phyloP scores from a whole-genome alignment of 345 rosid genomes.

The Corchorus olitorius region DNA sequence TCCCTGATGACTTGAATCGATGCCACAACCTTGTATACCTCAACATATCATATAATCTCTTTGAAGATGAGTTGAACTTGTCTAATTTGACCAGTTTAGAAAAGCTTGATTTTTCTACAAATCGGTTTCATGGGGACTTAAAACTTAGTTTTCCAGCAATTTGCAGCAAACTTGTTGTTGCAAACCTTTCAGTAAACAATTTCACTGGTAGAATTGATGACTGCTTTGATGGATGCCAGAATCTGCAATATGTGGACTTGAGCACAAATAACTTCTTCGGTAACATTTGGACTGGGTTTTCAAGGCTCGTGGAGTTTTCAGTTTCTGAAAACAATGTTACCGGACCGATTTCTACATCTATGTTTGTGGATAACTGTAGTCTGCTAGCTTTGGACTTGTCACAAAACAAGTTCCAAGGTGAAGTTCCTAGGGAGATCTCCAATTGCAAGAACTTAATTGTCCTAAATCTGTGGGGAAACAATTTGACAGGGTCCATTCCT shows the following conservation, averaged over 20 bases:
- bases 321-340: constrained; percentile 54
- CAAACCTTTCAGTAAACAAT: constrained; percentile 61
- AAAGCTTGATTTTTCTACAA: constrained; percentile 65
- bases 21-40: constrained; percentile 58
- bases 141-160: constrained; percentile 46
- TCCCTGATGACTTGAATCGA: constrained; percentile 57
- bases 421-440: constrained; percentile 51
- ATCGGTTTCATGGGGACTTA: constrained; percentile 56
- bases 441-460: constrained; percentile 50
- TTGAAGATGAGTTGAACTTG: constrained; percentile 50
- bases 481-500: constrained; percentile 61
- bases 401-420: constrained; percentile 50
- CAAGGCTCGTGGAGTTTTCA: constrained; percentile 58
- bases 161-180: constrained; percentile 57
- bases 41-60: constrained; percentile 74
- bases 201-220: constrained; percentile 56
- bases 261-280: constrained; percentile 67
- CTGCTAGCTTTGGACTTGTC: constrained; percentile 62
- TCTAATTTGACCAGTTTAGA: constrained; percentile 50
- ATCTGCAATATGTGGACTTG: constrained; percentile 65
- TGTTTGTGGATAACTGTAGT: constrained; percentile 50
- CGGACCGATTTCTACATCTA: constrained; percentile 39
- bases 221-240: constrained; percentile 53
- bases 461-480: constrained; percentile 70
- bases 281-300: constrained; percentile 53